Base-by-base conservation (phyloP, 2,329 filamentous ascomycete genomes). In the Claviceps digitariae region DNA sequence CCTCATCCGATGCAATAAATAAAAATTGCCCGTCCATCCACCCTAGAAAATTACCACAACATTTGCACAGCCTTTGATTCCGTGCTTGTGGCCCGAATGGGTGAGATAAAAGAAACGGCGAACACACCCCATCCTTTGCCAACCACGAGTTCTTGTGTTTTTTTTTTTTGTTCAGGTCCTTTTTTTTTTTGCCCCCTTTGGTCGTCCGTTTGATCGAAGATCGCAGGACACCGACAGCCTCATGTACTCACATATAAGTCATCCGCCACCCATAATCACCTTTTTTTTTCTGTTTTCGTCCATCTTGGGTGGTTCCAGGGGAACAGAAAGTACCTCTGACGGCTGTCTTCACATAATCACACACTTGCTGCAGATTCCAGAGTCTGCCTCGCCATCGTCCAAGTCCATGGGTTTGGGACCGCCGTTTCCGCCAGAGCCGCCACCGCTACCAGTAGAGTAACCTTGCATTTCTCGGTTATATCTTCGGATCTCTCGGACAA, bases 381-480 rank as follows among this genome's bases (percentile, higher is more conserved):
- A 74, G 66, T 84, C 81, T 62, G 77, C 71, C 61, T 83, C 78
- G 57, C 80, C 78, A 56, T 83, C 82, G 60, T 84, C 82, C 63
- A 93, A 81, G 61, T 94, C 87, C 78, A 94, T 84, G 72, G 90
- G 87, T 75, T 81, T 77, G 56, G 73, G 68, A 58, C 77, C 84
- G 62, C 78, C 80, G 61, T 78, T 79, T 58, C 73, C 72, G 61
- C 82, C 81, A 57, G 82, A 74, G 56, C 77, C 74, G 63, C 80
- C 74, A 60, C 83, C 82, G 61, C 84, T 85, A 57, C 78, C 82
- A 55, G 83, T 82, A 46, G 84, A 83, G 71, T 94, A 88, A 56
- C 87, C 88, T 56, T 90, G 90, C 84, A 96, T 94, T 67, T 97
- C 91, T 69, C 93, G 91, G 82, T 98, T 97, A 74, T 95, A 97